These are phyloP conservation scores for Coemansia sp. DNA, from an alignment of 192 early-diverging fungal species.

Conservation along the genomic window DNA sequence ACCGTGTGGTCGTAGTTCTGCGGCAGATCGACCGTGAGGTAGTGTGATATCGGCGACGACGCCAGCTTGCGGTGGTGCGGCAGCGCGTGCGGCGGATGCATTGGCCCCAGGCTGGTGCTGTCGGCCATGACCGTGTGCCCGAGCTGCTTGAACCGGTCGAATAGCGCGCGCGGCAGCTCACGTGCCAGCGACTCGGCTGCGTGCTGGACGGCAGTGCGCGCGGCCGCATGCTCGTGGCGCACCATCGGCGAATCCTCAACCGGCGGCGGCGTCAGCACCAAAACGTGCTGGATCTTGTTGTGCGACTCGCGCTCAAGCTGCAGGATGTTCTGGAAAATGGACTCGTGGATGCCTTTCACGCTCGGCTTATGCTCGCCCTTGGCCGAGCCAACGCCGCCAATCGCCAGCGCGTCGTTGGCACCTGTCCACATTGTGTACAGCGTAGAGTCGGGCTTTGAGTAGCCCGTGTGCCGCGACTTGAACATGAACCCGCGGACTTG, in stretches of 20 bases:
- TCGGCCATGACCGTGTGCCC: slow-evolving; percentile 23
- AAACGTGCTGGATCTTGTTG: slow-evolving; percentile 27
- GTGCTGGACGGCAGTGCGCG: slow-evolving; percentile 10
- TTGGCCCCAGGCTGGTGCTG: slow-evolving; percentile 7
- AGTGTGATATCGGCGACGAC: slow-evolving; percentile 32
- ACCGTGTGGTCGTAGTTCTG: slow-evolving; percentile 29
- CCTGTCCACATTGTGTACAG: slow-evolving; percentile 50
- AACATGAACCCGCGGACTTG: slow-evolving; percentile 47
- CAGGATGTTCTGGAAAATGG: slow-evolving; percentile 35
- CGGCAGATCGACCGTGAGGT: slow-evolving; percentile 34
- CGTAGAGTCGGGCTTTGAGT: slow-evolving; percentile 28
- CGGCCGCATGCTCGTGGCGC: slow-evolving; percentile 10
- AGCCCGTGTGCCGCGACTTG: slow-evolving; percentile 36
- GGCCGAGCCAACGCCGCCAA: slow-evolving; percentile 19
- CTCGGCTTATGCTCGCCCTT: slow-evolving; percentile 11
- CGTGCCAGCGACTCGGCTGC: slow-evolving; percentile 11
- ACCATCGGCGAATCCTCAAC: slow-evolving; percentile 48
- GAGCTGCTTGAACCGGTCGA: slow-evolving; percentile 16
- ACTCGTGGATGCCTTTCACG: slow-evolving; percentile 21
- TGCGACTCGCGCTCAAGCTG: slow-evolving; percentile 52
- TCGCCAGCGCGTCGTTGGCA: slow-evolving; percentile 35
- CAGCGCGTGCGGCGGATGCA: slow-evolving; percentile 17
- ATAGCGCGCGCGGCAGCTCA: slow-evolving; percentile 26
- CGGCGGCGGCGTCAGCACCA: slow-evolving; percentile 43
- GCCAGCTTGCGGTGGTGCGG: slow-evolving; percentile 29